Base-by-base conservation (phyloP, 768 basidiomycete genomes). In the Mycena olivaceomarginata region DNA sequence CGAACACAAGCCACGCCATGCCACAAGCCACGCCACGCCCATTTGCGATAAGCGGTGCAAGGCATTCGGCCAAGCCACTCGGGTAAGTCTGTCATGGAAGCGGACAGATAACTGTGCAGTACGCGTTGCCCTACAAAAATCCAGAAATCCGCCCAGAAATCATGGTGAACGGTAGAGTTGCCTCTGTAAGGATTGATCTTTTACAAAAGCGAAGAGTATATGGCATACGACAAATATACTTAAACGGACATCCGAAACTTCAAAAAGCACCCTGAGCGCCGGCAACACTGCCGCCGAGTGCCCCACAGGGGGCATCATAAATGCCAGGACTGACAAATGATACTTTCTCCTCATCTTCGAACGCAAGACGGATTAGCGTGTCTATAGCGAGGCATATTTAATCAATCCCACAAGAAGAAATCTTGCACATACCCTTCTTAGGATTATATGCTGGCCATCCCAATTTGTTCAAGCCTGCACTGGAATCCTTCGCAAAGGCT, bases 401-500 rank as follows among this genome's bases (percentile, higher is more conserved):
- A 43, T 43, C 48, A 20, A 64, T 25, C 48, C 43, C n/a, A 16
- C 15, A 20, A 16, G 7, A 20, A 16, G 66, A 31, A 15, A 65
- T 25, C 43, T 67, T 22, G 31, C 56, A 56, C 66, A 40, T 62
- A 74, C 73, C 73, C 63, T 48, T 16, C 25, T 41, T 46, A 43
- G 59, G 16, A 70, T 41, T 15, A 70, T 74, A 74, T 66, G 62
- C 41, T 25, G 73, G 73, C 66, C 73, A 74, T 53, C 73, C 73
- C 25, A 67, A 59, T 22, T 15, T 37, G 40, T 25, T 48, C 41
- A 74, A 68, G 5, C 73, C 73, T 13, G 25, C 59, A 45, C 56
- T 48, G 45, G 73, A 59, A 74, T 74, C 57, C 73, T 53, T 74
- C 43, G 65, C 73, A 67, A 74, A 74, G 37, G 73, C 66, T 43